Conservation (phyloP, 139 green algal species). For the Medakamo hakoo region DNA sequence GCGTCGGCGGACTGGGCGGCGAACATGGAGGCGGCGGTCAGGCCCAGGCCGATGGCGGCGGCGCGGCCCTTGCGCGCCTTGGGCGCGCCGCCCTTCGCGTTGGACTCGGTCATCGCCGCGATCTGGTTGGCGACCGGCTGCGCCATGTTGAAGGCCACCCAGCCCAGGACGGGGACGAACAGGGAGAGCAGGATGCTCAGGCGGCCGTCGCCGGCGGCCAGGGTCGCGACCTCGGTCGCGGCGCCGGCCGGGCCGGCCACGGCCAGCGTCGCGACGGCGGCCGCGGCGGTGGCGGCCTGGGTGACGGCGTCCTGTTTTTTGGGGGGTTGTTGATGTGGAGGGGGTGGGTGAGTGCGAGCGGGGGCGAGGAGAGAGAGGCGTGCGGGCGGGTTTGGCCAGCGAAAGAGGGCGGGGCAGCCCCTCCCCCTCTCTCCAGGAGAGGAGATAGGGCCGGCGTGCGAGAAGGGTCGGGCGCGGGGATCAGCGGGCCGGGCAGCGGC, state of each 20-base stretch:
- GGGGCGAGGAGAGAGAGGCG: not conserved
- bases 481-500: too few species aligned
- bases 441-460: too few species aligned
- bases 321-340: too few species aligned
- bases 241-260: constrained; percentile 22
- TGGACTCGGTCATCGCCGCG: not conserved
- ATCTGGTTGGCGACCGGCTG: constrained; percentile 41
- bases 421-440: too few species aligned
- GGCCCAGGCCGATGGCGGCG: constrained; percentile 17
- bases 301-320: too few species aligned
- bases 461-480: too few species aligned
- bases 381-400: not conserved
- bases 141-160: constrained; percentile 69
- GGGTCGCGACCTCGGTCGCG: constrained; percentile 23
- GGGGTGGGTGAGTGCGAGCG: not conserved
- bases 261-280: constrained; percentile 16
- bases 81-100: constrained; percentile 6
- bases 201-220: constrained; percentile 33
- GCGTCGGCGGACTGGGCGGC: constrained; percentile 32
- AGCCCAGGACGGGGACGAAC: constrained; percentile 37
- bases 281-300: not conserved
- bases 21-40: constrained; percentile 24
- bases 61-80: constrained; percentile 6
- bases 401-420: too few species aligned
- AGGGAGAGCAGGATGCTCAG: constrained; percentile 12